Evolutionary conservation across 805 yeast species (phyloP).

Genomic region (Candida bentonensis): DNA sequence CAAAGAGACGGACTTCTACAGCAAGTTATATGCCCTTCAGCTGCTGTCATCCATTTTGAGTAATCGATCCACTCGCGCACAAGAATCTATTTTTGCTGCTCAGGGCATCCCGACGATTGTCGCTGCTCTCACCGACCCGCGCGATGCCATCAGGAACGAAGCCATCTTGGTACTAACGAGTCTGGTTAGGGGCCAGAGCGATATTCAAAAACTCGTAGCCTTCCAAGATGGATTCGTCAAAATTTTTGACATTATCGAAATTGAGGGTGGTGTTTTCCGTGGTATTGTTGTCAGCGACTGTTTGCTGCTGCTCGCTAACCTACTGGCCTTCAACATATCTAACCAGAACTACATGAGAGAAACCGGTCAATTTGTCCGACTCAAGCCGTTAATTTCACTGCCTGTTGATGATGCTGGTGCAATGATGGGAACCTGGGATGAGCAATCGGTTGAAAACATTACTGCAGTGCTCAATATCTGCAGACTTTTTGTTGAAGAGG

Average conservation of each 20-base stretch:
- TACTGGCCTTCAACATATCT: constrained; percentile 69
- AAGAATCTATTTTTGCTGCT: constrained; percentile 54
- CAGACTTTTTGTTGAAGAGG: constrained; percentile 57
- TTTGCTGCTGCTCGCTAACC: constrained; percentile 54
- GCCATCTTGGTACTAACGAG: constrained; percentile 73
- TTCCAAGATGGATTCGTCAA: constrained; percentile 86
- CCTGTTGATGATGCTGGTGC: constrained; percentile 31
- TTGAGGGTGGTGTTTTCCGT: constrained; percentile 90
- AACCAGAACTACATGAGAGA: constrained; percentile 84
- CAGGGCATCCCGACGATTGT: constrained; percentile 71
- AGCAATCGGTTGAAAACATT: constrained; percentile 57
- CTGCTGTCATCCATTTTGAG: constrained; percentile 70
- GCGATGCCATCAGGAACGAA: constrained; percentile 80
- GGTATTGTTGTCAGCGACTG: constrained; percentile 88
- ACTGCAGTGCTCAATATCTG: constrained; percentile 58
- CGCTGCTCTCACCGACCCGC: constrained; percentile 39
- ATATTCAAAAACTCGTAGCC: constrained; percentile 84
- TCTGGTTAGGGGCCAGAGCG: constrained; percentile 64
- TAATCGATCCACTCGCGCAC: constrained; percentile 58
- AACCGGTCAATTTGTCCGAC: constrained; percentile 24
- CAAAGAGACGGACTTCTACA: constrained; percentile 52
- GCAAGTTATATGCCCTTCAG: constrained; percentile 69
- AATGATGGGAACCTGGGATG: constrained; percentile 42
- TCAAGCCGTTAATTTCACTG: constrained; percentile 24
- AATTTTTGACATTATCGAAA: constrained; percentile 62